Percentiles rank a stretch among this genome's conserved stretches.
Evolutionary conservation across 1,139 yeast genomes (phyloP).

Genomic region (Saccharomyces uvarum): DNA sequence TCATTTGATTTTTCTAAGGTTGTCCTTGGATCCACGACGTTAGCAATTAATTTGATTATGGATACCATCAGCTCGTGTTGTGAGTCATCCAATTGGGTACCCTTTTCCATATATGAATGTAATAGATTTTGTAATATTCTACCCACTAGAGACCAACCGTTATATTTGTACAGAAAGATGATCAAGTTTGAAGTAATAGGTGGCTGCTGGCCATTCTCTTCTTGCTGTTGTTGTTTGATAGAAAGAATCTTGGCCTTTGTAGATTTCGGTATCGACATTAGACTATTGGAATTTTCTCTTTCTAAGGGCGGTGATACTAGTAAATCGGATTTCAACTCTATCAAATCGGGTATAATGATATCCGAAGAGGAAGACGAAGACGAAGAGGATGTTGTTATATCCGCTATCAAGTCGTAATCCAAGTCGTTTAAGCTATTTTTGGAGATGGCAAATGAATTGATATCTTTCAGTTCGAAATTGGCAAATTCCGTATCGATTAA

Average conservation of each 20-base stretch:
- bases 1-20: conserved; percentile 38
- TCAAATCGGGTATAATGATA: conserved; percentile 23
- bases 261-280: conserved; percentile 40
- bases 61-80: conserved; percentile 37
- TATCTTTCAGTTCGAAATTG: conserved; percentile 48
- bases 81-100: conserved; percentile 21
- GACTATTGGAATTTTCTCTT: conserved; percentile 33
- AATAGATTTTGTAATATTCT: conserved; percentile 62
- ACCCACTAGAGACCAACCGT: conserved; percentile 85
- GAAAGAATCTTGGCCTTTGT: conserved; percentile 68
- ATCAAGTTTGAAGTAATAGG: conserved; percentile 36
- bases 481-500: conserved; percentile 63
- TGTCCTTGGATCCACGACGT: conserved; percentile 39
- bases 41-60: conserved; percentile 46
- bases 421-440: conserved; percentile 29
- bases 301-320: conserved; percentile 39
- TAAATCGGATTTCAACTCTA: conserved; percentile 36
- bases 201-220: conserved; percentile 5
- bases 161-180: conserved; percentile 63
- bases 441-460: conserved; percentile 53
- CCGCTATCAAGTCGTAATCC: conserved; percentile 30
- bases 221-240: conserved; percentile 26
- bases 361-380: conserved; percentile 1
- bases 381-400: conserved; percentile 23
- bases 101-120: conserved; percentile 32